Evolutionary conservation across 192 early-diverging fungal species (phyloP), one percentile per base, ranked within the genome.

Genomic region (Coemansia sp.): DNA sequence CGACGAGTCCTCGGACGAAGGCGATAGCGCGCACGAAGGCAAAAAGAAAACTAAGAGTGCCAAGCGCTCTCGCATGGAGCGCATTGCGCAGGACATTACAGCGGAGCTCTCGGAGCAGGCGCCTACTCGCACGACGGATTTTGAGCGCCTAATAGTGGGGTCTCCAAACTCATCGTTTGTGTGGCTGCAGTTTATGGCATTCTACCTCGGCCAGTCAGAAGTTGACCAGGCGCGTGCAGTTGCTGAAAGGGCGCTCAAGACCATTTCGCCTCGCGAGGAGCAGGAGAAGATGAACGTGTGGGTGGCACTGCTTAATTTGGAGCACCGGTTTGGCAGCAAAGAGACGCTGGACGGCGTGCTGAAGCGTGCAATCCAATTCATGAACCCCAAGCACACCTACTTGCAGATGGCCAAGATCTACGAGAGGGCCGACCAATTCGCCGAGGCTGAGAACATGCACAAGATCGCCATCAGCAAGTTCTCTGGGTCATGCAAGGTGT

Each of bases 161-260:
- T 95, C 93, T 10, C 97, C 97, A 42, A 93, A 95, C 82, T 92
- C 89, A 54, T 99, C 97, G 17, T 96, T 88, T 82, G 60, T 99
- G 50, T 99, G 97, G 97, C 93, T 99, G 69, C 95, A 99, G 78
- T 99, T 94, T 71, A 99, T 99, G 95, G 94, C 95, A n/a, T 95
- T 92, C 85, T 94, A 98, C 63, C 81, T 99, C 3, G 88, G 95
- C 53, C 81, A 97, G 58, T 91, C 94, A 0, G 95, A 99, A 77
- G 86, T 97, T 32, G 87, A 83, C 32, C 95, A 95, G 64, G 95
- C 97, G 11, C 90, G 97, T 39, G 86, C 87, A 40, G 88, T 98
- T 54, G 97, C 90, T 53, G 95, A 97, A 69, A 88, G 93, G 35
- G 97, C 97, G 15, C 80, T 99, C 56, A 94, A 91, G 75, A 89